Base-by-base conservation (phyloP, 2,329 filamentous ascomycete species). In the Rutstroemia sp. region DNA sequence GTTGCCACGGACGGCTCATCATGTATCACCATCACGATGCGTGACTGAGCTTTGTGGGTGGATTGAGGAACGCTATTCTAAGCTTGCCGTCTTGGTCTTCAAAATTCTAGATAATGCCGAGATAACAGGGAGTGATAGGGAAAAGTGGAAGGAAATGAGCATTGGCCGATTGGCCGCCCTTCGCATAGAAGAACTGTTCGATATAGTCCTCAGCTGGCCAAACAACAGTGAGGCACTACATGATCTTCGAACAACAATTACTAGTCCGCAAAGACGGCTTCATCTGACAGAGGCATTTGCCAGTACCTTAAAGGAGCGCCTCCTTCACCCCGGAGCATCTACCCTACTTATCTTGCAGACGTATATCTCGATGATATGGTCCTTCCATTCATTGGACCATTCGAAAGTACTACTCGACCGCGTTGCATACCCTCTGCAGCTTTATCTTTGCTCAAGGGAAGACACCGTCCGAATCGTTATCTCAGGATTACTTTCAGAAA, bases 381-480 rank as follows among this genome's bases (percentile, higher is more conserved):
- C 86, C 0, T 90, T 92, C 62, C 85, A 89, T 65, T 79, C 82
- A 25, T 75, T 92, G 4, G 88, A 92, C 65, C 80, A 87, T 50
- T 89, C 88, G 50, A 88, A 89, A 60, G 88, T 92, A 1, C 74
- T 92, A 6, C 77, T 92, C 3, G 85, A 88, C 65, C 80, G 87
- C 41, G 87, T 92, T 46, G 86, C 87, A 8, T 80, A 83, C 49
- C 84, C 86, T 0, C 77, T 92, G 44, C 85, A 90, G 60, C 71
- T 86, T n/a, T 92, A 92, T 64, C 74, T 92, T 14, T 87, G 87
- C 64, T 85, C 86, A 58, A 79, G 87, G 54, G 87, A 90, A 59
- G 88, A 92, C 67, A 88, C 88, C 1, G 87, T 90, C 41, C 81
- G 85, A 25, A 86, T 90, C 49, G 87, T 92, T 27, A 88, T 92